Evolutionary conservation across 768 basidiomycete species (phyloP).

Genomic region (Fomitopsis serialis): DNA sequence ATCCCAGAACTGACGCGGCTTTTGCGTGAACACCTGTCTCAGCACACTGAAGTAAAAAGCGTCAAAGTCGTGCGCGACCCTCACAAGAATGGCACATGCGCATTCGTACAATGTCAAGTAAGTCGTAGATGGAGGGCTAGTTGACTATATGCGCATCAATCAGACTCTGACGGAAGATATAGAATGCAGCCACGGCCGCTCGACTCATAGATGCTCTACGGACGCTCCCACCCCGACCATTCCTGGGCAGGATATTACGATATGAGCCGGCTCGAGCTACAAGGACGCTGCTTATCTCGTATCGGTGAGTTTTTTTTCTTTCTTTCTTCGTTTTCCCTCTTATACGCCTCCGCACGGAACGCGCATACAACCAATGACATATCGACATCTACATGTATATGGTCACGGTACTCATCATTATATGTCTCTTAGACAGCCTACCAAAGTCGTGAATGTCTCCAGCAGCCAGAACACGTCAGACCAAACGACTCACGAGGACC

Average conservation of each 20-base stretch:
- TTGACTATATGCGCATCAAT: neutral
- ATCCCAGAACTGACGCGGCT: constrained; percentile 54
- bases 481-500: neutral
- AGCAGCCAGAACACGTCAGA: neutral
- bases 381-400: neutral
- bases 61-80: constrained; percentile 66
- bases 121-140: constrained; percentile 9
- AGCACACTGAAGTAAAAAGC: constrained; percentile 57
- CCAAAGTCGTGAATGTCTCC: no score
- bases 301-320: constrained; percentile 41
- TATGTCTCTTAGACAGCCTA: no score
- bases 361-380: no score
- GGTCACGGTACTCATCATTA: neutral
- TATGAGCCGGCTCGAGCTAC: constrained; percentile 77
- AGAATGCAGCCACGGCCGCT: constrained; percentile 57
- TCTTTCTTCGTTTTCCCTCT: no score
- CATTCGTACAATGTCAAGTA: constrained; percentile 85
- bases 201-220: constrained; percentile 57
- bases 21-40: constrained; percentile 62
- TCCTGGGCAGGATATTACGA: constrained; percentile 68
- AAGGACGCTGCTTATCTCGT: constrained; percentile 69
- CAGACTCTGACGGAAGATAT: neutral
- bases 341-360: no score
- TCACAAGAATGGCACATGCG: constrained; percentile 72
- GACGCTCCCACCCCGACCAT: constrained; percentile 48